Evolutionary conservation across 129 eudicot species (phyloP).

Genomic region (Daucus carota): DNA sequence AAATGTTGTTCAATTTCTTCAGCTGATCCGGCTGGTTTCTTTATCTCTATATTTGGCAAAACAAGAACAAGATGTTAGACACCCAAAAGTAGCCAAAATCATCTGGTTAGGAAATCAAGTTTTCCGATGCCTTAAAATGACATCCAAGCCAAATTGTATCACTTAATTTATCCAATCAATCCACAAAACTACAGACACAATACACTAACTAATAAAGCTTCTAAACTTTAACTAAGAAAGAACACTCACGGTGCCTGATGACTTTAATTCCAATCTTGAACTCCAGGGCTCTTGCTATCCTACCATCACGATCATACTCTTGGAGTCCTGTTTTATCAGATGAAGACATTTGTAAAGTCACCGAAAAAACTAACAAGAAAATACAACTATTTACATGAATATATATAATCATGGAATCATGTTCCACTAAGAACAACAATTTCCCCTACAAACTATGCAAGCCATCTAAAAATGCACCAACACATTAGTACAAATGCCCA

Average conservation of each 20-base stretch:
- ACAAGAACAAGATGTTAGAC: slow-evolving; percentile 13
- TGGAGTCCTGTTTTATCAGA: slow-evolving; percentile 37
- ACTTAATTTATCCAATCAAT: neutral
- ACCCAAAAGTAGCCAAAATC: neutral
- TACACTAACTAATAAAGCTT: neutral
- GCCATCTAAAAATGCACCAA: neutral
- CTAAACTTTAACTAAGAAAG: neutral
- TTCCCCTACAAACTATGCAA: neutral
- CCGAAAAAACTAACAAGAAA: slow-evolving; percentile 4
- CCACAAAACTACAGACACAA: neutral
- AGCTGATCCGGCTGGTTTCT: slow-evolving; percentile 89
- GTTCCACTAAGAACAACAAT: too few species aligned
- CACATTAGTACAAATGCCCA: neutral
- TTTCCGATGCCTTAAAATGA: neutral
- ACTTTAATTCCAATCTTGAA: slow-evolving; percentile 72
- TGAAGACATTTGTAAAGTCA: neutral
- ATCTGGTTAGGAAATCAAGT: neutral
- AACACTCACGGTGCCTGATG: slow-evolving; percentile 70
- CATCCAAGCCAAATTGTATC: neutral
- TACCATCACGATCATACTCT: slow-evolving; percentile 85
- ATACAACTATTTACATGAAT: neutral
- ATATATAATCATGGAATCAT: neutral
- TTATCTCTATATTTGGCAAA: slow-evolving; percentile 41
- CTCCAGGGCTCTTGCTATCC: slow-evolving; percentile 74
- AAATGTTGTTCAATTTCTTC: slow-evolving; percentile 78